These are phyloP conservation scores for Sparassis latifolia DNA, from an alignment of 1,284 basidiomycete genomes.

Conservation along the genomic window DNA sequence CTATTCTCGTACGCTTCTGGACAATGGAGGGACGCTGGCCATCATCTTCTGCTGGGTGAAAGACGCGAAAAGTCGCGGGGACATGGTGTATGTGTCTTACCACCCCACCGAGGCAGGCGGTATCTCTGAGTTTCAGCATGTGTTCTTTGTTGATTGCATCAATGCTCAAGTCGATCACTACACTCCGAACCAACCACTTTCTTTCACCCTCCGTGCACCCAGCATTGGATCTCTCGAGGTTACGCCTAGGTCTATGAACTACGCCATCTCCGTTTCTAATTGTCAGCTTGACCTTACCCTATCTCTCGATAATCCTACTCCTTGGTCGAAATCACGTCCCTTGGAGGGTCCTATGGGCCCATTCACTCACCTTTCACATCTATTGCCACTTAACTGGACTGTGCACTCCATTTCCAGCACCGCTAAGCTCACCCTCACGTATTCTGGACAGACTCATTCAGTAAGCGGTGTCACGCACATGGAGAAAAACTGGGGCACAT, in stretches of 20 bases:
- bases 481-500: conserved; percentile 25
- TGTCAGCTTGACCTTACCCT: conserved; percentile 13
- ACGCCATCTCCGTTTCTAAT: conserved; percentile 11
- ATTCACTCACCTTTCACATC: conserved; percentile 11
- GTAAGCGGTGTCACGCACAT: conserved; percentile 16
- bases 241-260: conserved; percentile 10
- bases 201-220: conserved; percentile 14
- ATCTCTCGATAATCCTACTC: conserved; percentile 8
- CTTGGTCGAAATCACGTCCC: conserved; percentile 13
- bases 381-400: conserved; percentile 23
- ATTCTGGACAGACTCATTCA: conserved; percentile 5
- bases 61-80: conserved; percentile 12
- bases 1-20: conserved; percentile 19
- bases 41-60: conserved; percentile 23
- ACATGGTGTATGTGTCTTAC: conserved; percentile 19
- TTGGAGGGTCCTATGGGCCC: conserved; percentile 20
- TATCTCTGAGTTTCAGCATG: conserved; percentile 13
- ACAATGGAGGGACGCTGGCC: conserved; percentile 19
- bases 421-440: conserved; percentile 12
- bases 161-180: conserved; percentile 3
- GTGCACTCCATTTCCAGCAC: conserved; percentile 16
- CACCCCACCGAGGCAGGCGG: background rate
- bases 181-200: background rate
- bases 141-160: conserved; percentile 17
- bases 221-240: conserved; percentile 17